Percentiles rank a stretch among this genome's conserved stretches.
Conservation (phyloP, 139 green algal genomes). For the Chlorella sp. region DNA sequence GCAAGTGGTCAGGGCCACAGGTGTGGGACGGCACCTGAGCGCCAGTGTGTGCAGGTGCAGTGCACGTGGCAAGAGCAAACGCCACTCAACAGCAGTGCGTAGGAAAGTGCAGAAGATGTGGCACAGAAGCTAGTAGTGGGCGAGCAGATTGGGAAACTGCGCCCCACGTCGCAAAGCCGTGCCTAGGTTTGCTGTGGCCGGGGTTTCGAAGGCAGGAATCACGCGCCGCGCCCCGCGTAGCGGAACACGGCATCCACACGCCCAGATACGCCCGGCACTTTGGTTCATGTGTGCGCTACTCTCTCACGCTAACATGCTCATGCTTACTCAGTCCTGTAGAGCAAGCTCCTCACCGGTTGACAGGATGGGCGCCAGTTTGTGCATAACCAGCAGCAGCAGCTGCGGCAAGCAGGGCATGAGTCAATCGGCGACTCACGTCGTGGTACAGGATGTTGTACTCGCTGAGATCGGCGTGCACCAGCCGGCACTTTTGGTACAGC, state of each 20-base stretch:
- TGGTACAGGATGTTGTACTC: slow-evolving; percentile 96
- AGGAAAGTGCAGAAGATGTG: background rate
- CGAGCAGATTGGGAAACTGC: slow-evolving; percentile 8
- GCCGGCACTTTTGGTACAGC: slow-evolving; percentile 65
- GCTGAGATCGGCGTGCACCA: slow-evolving; percentile 95
- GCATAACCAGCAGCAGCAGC: background rate
- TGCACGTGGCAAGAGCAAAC: no score
- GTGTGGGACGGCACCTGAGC: no score
- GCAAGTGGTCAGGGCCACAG: no score
- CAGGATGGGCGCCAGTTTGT: background rate
- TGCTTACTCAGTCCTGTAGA: no score
- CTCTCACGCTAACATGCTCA: no score
- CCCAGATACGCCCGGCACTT: slow-evolving; percentile 26
- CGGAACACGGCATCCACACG: slow-evolving; percentile 10
- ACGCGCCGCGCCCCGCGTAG: background rate
- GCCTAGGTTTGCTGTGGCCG: slow-evolving; percentile 12
- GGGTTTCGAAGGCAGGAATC: slow-evolving; percentile 24
- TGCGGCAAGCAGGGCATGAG: no score
- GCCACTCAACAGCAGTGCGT: background rate
- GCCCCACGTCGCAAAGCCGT: slow-evolving; percentile 20
- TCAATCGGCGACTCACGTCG: slow-evolving; percentile 42
- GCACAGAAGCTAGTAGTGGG: slow-evolving; percentile 12
- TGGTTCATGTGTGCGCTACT: no score
- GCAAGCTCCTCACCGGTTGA: no score
- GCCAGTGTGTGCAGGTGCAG: no score